Conservation (phyloP, 2,329 filamentous ascomycete species). For the Claviceps sp. region DNA sequence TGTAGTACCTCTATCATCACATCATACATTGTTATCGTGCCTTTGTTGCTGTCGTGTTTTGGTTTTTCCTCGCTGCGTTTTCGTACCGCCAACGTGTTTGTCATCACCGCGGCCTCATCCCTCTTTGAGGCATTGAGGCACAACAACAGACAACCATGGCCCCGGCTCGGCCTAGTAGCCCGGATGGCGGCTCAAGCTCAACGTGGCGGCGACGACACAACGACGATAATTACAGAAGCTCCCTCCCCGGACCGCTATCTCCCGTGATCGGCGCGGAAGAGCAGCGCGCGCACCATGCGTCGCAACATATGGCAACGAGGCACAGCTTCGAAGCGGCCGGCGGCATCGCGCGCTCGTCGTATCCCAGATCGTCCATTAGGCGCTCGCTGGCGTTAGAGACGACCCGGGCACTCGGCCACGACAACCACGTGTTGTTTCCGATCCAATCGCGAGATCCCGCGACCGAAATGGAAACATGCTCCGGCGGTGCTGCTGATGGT, state of each 20-base stretch:
- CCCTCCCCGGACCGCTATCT: not conserved
- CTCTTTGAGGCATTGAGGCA: constrained; percentile 2
- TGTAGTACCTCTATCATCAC: too few relatives aligned
- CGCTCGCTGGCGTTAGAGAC: constrained; percentile 5
- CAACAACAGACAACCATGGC: constrained; percentile 12
- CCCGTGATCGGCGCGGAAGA: not conserved
- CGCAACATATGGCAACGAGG: not conserved
- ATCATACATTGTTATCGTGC: too few relatives aligned
- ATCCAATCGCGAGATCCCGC: constrained; percentile 10
- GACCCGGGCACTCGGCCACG: not conserved
- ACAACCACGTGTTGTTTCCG: constrained; percentile 12
- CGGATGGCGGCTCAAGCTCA: constrained; percentile 1
- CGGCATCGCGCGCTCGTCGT: not conserved
- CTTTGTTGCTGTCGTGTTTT: not conserved
- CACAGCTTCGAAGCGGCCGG: constrained; percentile 5
- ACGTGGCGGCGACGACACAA: constrained; percentile 7
- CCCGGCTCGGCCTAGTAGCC: constrained; percentile 9
- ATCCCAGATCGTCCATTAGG: constrained; percentile 3
- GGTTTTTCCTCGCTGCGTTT: not conserved
- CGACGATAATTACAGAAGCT: constrained; percentile 1
- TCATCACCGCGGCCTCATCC: not conserved
- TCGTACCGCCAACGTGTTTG: too few relatives aligned
- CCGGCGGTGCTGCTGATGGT: not conserved
- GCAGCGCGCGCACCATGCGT: not conserved
- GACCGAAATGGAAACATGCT: not conserved